phyloP scores from a whole-genome alignment of 1,284 basidiomycete species.

The Leccinum angustisporum region DNA sequence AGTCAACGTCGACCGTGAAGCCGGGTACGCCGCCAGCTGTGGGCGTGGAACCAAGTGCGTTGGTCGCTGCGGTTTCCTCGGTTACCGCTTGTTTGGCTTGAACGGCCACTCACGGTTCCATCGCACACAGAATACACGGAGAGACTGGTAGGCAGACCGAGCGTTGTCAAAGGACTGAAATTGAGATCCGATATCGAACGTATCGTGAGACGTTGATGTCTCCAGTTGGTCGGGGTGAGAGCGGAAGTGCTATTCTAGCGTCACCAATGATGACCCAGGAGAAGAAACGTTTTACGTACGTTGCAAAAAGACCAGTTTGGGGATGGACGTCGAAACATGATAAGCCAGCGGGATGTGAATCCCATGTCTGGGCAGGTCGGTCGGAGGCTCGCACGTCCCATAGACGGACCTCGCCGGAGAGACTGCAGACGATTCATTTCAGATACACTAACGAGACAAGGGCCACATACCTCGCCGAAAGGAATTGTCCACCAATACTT shows the following conservation, averaged over 20 bases:
- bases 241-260: constrained; percentile 54
- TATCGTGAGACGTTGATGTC: constrained; percentile 60
- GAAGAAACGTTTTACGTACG: constrained; percentile 51
- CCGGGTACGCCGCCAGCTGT: neutral
- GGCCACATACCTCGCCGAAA: constrained; percentile 79
- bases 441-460: neutral
- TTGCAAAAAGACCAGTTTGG: constrained; percentile 82
- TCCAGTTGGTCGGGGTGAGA: constrained; percentile 57
- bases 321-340: constrained; percentile 89
- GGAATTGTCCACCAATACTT: constrained; percentile 68
- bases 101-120: too few relatives aligned
- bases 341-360: constrained; percentile 71
- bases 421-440: constrained; percentile 43
- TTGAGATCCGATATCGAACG: constrained; percentile 48
- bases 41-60: too few relatives aligned
- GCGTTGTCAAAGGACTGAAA: constrained; percentile 44
- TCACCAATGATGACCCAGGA: constrained; percentile 1
- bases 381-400: constrained; percentile 87
- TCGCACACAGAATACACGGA: too few relatives aligned
- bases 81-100: too few relatives aligned
- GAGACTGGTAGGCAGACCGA: constrained; percentile 53
- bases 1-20: too few relatives aligned
- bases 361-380: constrained; percentile 62
- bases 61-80: too few relatives aligned
- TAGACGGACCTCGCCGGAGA: constrained; percentile 88